Base-by-base conservation (phyloP, 2,329 filamentous ascomycete species). In the Chaetomiaceae sp. region DNA sequence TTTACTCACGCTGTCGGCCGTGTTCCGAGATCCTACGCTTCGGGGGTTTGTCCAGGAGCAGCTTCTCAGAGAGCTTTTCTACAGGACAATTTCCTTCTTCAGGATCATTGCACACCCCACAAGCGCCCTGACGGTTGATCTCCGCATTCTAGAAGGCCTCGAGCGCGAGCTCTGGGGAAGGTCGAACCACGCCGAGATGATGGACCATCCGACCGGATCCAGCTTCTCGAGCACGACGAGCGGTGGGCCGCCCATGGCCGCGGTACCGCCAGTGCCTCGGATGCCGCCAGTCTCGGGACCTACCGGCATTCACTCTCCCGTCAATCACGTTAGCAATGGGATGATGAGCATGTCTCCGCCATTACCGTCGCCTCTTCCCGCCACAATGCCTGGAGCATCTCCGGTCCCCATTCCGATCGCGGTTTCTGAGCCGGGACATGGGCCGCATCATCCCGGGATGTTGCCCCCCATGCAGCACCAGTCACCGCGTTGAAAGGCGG, bases 1-100 rank as follows among this genome's bases (percentile, higher is more conserved):
- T 67, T 82, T 96, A 64, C 76, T 97, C 44, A 89, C 95, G n/a
- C 80, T 99, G 2, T 84, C 89, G 23, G 90, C 92, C 1, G 87
- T 86, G 3, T 91, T 84, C 69, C 80, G 78, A 57, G 87, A 92
- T 42, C 78, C 75, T 4, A 71, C 77, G 23, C 77, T 95, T 1
- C 71, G 71, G 5, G 67, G 73, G 5, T 79, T 82, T 27, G 77
- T 95, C 18, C 68, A 81, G 3, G 70, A 73, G 43, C 67, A 76
- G 0, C 70, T 74, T 2, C 72, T 95, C 7, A 72, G 78, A 40
- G 65, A 69, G 1, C 77, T 95, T 0, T 82, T 95, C 53, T 66
- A 74, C 36, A 84, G 82, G 56, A 97, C 92, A 0, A 90, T 96
- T 58, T 69, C 71, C 2, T 92, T 96, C 66, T 78, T 97, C 47